A percentile compares a stretch with the other conserved stretches of the same genome.
Conservation (phyloP, 805 yeast genomes). For the Ogataea saltuana region DNA sequence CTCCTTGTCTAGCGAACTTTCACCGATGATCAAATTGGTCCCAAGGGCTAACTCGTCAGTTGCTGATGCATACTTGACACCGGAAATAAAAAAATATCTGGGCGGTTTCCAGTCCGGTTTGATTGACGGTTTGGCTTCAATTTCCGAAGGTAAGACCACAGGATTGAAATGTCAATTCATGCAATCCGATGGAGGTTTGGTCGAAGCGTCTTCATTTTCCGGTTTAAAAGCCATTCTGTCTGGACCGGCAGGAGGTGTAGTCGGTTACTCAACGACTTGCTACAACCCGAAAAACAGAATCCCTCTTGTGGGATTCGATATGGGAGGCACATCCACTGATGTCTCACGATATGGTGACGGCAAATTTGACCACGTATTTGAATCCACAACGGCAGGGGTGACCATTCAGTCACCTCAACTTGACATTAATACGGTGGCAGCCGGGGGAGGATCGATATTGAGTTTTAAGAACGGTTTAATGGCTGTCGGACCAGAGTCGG, state of each 20-base stretch:
- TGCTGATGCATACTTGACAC: constrained; percentile 82
- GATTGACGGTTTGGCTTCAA: constrained; percentile 29
- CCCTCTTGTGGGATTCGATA: constrained; percentile 77
- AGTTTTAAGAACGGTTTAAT: constrained; percentile 69
- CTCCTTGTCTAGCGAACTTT: constrained; percentile 62
- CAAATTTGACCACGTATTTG: constrained; percentile 70
- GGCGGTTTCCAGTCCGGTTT: constrained; percentile 60
- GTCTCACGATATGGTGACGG: constrained; percentile 69
- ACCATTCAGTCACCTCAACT: constrained; percentile 80
- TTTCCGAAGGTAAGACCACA: not conserved
- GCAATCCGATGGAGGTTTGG: constrained; percentile 95
- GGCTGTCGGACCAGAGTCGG: constrained; percentile 83
- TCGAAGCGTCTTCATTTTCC: constrained; percentile 75
- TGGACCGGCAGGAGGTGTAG: constrained; percentile 98
- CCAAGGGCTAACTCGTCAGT: constrained; percentile 72
- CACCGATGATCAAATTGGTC: constrained; percentile 75
- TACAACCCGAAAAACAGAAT: constrained; percentile 48
- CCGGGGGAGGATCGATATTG: constrained; percentile 76
- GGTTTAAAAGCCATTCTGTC: constrained; percentile 84
- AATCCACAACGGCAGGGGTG: constrained; percentile 77
- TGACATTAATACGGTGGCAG: constrained; percentile 78
- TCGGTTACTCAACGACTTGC: constrained; percentile 84
- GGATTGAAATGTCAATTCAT: constrained; percentile 65
- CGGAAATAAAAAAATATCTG: constrained; percentile 65
- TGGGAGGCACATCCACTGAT: constrained; percentile 90